Base-by-base conservation (phyloP, 140 eudicot genomes). In the Ambrosia hybrid region DNA sequence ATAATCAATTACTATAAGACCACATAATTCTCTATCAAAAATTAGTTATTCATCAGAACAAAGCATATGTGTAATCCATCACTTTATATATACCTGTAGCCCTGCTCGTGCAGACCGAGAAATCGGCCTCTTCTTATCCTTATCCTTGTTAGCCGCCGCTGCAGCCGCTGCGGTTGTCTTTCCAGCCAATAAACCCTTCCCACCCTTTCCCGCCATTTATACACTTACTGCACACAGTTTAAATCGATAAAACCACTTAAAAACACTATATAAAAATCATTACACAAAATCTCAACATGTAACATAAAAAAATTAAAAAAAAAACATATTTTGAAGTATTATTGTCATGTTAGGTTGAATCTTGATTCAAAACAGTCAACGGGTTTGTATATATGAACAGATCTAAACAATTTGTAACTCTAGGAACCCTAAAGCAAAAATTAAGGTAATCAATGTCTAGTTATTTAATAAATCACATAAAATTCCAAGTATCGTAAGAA, bases 191-290 rank as follows among this genome's bases (percentile, higher is more conserved):
- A 92, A 80, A 53, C 98, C 98, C 76, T 92, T 92, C 43, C 98
- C 98, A 57, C 98, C 98, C 66, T 92, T 92, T 38, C 98, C 98
- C 51, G 95, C 98, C 98, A 92, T 92, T 73, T 72, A 48, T 57
- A 37, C 46, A 70, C 73, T 79, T 73, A 51, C 51, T 10, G 62
- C 51, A 63, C 58, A 15, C 37, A 46, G 10, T 55, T 65, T 5
- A 56, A 71, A 56, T 1, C 21, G 14, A 74, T 38, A n/a, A 14
- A 73, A 48, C 39, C 21, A 55, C 56, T 16, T 4, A 45, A 30
- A 73, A 12, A 3, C 12, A 13, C 8, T 34, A 68, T n/a, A n/a
- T n/a, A n/a, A n/a, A n/a, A n/a, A n/a, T n/a, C n/a, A n/a, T n/a
- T n/a, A 63, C 65, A 38, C 1, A 6, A 36, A 57, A 67, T 33